Conservation (phyloP, 2,329 filamentous ascomycete genomes). For the Alternaria arborescens region DNA sequence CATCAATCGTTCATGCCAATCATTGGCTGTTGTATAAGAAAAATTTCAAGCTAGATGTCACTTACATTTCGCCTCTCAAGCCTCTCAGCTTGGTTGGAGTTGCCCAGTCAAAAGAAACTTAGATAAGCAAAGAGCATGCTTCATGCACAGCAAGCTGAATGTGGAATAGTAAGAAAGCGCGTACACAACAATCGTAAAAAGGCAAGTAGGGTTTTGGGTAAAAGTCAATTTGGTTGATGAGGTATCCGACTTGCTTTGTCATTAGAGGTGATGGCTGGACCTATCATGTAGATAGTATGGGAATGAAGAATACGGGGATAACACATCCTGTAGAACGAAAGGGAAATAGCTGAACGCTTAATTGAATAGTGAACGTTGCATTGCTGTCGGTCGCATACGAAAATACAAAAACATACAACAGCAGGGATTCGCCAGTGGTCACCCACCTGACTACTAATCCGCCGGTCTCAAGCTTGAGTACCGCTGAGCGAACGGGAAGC, state of each 20-base stretch:
- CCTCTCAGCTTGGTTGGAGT: neutral
- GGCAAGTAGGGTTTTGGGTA: neutral
- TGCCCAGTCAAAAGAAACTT: neutral
- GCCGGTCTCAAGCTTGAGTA: conserved; percentile 11
- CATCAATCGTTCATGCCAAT: neutral
- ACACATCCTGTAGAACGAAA: neutral
- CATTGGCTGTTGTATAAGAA: neutral
- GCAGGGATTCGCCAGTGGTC: conserved; percentile 16
- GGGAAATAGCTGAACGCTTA: neutral
- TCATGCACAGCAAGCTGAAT: neutral
- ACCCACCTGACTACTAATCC: conserved; percentile 19
- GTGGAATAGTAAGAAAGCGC: neutral
- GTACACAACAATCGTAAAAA: neutral
- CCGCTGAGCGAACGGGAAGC: conserved; percentile 18
- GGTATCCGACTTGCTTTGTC: neutral
- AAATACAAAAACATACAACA: conserved; percentile 20
- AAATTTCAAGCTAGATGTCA: neutral
- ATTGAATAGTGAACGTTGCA: neutral
- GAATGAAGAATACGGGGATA: neutral
- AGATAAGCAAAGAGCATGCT: neutral
- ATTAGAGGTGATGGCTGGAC: neutral
- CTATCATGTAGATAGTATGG: neutral
- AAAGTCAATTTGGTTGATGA: neutral
- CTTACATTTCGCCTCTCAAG: neutral
- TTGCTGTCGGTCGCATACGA: neutral